Conservation (phyloP, 75 land plant genomes). For the Isoetes taiwanensis region DNA sequence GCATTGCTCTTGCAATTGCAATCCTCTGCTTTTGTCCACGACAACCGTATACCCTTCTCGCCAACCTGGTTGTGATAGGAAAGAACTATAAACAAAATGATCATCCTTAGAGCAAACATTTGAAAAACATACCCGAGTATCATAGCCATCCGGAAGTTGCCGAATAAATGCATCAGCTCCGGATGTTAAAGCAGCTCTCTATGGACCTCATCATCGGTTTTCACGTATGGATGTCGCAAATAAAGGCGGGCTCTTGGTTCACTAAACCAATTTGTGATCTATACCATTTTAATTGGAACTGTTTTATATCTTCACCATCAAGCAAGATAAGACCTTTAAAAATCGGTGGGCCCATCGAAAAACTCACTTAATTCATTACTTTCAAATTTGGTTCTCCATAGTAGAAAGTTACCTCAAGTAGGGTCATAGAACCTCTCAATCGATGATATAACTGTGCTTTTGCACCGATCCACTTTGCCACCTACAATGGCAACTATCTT, state of each 20-base stretch:
- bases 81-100: no score
- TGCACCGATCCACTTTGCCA: no score
- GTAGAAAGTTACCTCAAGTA: no score
- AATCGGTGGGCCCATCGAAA: no score
- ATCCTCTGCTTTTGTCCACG: conserved; percentile 34
- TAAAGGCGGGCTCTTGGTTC: conserved; percentile 47
- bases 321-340: conserved; percentile 17
- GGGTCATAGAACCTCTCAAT: no score
- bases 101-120: no score
- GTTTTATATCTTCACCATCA: conserved; percentile 31
- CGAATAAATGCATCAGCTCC: conserved; percentile 42
- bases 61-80: conserved; percentile 20
- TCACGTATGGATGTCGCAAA: conserved; percentile 38
- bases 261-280: conserved; percentile 42
- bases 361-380: no score
- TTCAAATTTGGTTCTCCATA: no score
- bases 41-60: conserved; percentile 29
- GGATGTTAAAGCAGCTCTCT: conserved; percentile 32
- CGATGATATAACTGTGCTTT: no score
- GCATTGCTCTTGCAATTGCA: conserved; percentile 34
- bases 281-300: conserved; percentile 36
- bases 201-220: conserved; percentile 39
- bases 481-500: no score
- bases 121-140: no score
- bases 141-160: conserved; percentile 34